phyloP scores from a whole-genome alignment of 2,329 filamentous ascomycete genomes.

The Colletotrichum agaves region DNA sequence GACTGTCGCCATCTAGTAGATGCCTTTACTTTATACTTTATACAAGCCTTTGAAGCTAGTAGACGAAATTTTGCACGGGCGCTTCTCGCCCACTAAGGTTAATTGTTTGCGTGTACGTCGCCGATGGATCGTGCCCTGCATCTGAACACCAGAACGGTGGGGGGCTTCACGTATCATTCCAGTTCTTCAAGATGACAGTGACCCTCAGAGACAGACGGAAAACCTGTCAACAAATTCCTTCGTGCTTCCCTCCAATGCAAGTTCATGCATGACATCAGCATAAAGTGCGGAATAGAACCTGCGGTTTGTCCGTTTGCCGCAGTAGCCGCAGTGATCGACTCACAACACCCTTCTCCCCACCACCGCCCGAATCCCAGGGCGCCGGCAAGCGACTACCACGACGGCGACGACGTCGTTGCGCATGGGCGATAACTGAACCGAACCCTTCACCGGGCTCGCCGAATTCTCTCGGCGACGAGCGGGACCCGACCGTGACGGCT shows the following conservation, averaged over 20 bases:
- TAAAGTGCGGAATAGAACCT: not conserved
- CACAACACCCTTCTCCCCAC: not conserved
- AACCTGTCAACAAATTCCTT: not conserved
- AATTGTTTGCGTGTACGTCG: not conserved
- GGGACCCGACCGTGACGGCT: not conserved
- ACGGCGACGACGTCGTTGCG: not conserved
- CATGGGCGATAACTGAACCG: not conserved
- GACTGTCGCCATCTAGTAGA: slow-evolving; percentile 5
- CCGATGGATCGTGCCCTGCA: slow-evolving; percentile 13
- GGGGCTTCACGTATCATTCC: too few species aligned
- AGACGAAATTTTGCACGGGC: not conserved
- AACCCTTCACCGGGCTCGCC: not conserved
- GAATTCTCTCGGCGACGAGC: not conserved
- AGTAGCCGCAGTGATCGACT: slow-evolving; percentile 10
- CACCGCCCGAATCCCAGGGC: not conserved
- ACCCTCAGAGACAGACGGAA: not conserved
- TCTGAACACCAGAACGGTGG: not conserved
- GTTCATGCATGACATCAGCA: slow-evolving; percentile 41
- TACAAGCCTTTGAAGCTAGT: not conserved
- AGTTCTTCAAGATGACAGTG: not conserved
- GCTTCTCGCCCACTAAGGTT: not conserved
- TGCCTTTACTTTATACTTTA: not conserved
- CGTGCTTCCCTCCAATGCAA: slow-evolving; percentile 1
- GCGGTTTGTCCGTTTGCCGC: slow-evolving; percentile 26
- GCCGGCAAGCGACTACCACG: not conserved